Percentiles rank a stretch among this genome's conserved stretches.
Evolutionary conservation across 176 grass and related monocot genomes (phyloP).

Genomic region (Miscanthus lutarioriparius): DNA sequence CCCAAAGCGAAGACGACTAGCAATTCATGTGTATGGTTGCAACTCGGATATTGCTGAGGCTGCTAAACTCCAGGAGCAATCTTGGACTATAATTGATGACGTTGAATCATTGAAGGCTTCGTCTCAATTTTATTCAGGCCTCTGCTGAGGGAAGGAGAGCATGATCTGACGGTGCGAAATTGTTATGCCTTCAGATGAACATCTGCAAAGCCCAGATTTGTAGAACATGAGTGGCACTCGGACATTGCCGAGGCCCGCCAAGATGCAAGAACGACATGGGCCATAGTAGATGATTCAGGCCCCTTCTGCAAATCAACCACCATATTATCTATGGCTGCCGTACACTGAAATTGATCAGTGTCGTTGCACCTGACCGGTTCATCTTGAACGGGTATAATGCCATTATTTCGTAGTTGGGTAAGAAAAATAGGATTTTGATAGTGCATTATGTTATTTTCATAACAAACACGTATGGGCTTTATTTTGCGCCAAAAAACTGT

Average conservation of each 20-base stretch:
- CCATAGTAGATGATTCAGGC: slow-evolving; percentile 29
- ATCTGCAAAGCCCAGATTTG: slow-evolving; percentile 37
- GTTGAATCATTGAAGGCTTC: slow-evolving; percentile 63
- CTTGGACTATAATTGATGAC: slow-evolving; percentile 67
- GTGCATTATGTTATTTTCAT: background rate
- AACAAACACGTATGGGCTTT: background rate
- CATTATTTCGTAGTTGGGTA: background rate
- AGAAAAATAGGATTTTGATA: background rate
- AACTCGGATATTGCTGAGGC: slow-evolving; percentile 57
- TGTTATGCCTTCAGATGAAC: slow-evolving; percentile 38
- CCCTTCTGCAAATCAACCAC: slow-evolving; percentile 30
- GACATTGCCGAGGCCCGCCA: slow-evolving; percentile 22
- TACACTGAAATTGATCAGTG: background rate
- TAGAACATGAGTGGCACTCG: slow-evolving; percentile 35
- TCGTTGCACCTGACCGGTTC: background rate
- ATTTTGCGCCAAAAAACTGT: background rate
- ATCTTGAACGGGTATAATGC: background rate
- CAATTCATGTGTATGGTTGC: slow-evolving; percentile 85
- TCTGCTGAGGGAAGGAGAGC: slow-evolving; percentile 53
- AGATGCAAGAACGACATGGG: slow-evolving; percentile 42
- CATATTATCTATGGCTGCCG: background rate
- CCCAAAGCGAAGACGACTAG: slow-evolving; percentile 61
- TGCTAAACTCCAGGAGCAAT: slow-evolving; percentile 57
- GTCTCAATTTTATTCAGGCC: slow-evolving; percentile 75
- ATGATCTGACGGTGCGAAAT: slow-evolving; percentile 25